Base-by-base conservation (phyloP, 1,284 basidiomycete genomes). In the Sporisorium exsertum region DNA sequence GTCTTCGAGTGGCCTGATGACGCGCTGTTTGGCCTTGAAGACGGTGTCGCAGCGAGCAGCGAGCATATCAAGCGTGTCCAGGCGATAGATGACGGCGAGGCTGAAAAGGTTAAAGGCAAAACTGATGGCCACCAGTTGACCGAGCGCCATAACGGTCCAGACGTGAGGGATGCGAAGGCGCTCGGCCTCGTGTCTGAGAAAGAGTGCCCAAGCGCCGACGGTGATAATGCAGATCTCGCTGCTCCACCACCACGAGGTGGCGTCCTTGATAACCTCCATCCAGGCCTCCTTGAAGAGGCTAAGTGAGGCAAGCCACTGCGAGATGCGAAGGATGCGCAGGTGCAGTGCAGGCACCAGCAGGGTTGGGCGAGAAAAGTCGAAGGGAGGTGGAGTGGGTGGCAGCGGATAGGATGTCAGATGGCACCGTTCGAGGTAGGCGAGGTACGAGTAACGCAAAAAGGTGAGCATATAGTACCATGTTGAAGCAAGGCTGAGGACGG, bases 111-210 rank as follows among this genome's bases (percentile, higher is more conserved):
- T 90, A 10, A 89, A 88, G 3, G 91, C 90, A 42, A 92, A 90
- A 15, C 90, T 91, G 49, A 92, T 90, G 42, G 92, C 91, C 53
- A 92, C 91, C 16, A 92, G 81, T 84, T 92, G 91, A 7, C 91
- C 92, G 4, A 93, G 87, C 42, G 92, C 86, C 91, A 92, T 92
- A 86, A 91, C 92, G 0, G 89, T 90, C 89, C 90, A 91, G 0
- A 89, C 76, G 65, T 89, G 87, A 68, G 88, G 89, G 66, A 92
- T 87, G n/a, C 86, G 82, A 47, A 88, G 83, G 40, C 87, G 85
- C 42, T 85, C 84, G 33, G 89, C 90, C 87, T 92, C 88, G 7
- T 86, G 85, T 42, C 87, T 87, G 6, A 92, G 83, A 62, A 91
- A 88, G 0, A 90, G 86, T 0, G 90, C 90, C 88, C 91, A 91